Evolutionary conservation across 2,329 filamentous ascomycete genomes (phyloP).

Genomic region (Bipolaris victoriae): DNA sequence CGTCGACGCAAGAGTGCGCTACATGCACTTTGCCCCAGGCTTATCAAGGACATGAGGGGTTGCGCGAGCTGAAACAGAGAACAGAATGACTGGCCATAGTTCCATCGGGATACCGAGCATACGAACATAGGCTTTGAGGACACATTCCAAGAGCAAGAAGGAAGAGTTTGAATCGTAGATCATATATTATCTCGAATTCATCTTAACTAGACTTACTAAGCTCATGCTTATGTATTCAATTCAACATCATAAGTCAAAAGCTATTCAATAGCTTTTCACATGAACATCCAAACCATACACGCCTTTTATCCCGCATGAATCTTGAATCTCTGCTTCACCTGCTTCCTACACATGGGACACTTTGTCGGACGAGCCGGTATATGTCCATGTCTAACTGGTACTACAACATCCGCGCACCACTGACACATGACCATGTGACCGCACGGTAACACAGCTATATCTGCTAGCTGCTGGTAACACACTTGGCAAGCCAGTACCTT

Average conservation of each 20-base stretch:
- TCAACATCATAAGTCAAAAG: not conserved
- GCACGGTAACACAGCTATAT: constrained; percentile 60
- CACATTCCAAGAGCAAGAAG: too few relatives aligned
- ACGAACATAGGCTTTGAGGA: not conserved
- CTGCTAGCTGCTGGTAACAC: constrained; percentile 60
- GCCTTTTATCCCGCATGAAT: constrained; percentile 34
- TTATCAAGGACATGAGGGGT: not conserved
- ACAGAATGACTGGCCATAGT: not conserved
- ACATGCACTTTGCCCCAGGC: not conserved
- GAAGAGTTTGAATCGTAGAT: too few relatives aligned
- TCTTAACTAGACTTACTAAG: too few relatives aligned
- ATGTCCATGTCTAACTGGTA: constrained; percentile 53
- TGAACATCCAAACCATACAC: not conserved
- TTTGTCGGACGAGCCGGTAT: constrained; percentile 48
- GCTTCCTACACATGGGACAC: constrained; percentile 57
- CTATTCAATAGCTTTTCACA: not conserved
- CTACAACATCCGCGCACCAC: constrained; percentile 61
- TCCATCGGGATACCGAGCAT: not conserved
- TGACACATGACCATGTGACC: constrained; percentile 62
- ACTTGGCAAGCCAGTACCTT: constrained; percentile 60
- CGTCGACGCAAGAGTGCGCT: not conserved
- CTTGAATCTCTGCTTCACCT: constrained; percentile 53
- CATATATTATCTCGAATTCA: too few relatives aligned
- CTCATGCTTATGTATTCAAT: too few relatives aligned
- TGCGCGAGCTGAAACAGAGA: not conserved